Conservation (phyloP, 1,284 basidiomycete genomes). For the Papiliotrema nemorosa region DNA sequence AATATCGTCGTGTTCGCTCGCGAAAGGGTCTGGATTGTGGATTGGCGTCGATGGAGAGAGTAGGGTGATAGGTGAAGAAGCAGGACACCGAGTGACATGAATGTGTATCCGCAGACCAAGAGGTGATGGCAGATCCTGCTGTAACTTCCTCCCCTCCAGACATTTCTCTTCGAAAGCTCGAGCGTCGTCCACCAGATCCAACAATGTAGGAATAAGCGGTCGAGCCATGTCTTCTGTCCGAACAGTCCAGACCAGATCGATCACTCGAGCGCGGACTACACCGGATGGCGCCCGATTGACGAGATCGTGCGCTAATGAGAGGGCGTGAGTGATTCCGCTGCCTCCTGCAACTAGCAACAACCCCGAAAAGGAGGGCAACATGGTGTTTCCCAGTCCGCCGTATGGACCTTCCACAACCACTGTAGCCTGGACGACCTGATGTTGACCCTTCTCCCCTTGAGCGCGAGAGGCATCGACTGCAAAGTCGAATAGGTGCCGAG, state of each 20-base stretch:
- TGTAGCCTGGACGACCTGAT: conserved; percentile 10
- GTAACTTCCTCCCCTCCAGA: conserved; percentile 21
- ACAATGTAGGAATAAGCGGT: conserved; percentile 35
- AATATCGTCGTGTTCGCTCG: background rate
- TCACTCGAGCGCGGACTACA: conserved; percentile 41
- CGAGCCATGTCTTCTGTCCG: conserved; percentile 35
- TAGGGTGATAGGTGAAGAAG: conserved; percentile 33
- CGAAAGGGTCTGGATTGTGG: background rate
- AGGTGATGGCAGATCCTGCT: conserved; percentile 21
- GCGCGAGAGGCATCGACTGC: conserved; percentile 11
- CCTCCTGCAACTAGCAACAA: conserved; percentile 46
- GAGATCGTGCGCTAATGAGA: conserved; percentile 40
- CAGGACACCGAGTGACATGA: conserved; percentile 39
- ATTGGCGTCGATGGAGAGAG: conserved; percentile 6
- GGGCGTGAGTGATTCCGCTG: conserved; percentile 44
- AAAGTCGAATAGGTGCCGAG: conserved; percentile 28
- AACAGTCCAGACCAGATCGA: conserved; percentile 49
- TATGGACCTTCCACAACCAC: conserved; percentile 47
- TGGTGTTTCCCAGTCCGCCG: conserved; percentile 43
- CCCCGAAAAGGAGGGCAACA: conserved; percentile 42
- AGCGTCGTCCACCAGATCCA: conserved; percentile 37
- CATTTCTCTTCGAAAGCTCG: conserved; percentile 30
- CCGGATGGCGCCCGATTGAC: conserved; percentile 34
- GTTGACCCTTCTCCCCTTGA: conserved; percentile 1
- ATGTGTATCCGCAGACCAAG: conserved; percentile 40